These are phyloP conservation scores for Beauveria sp. DNA, from an alignment of 2,329 filamentous ascomycete genomes.

Conservation along the genomic window DNA sequence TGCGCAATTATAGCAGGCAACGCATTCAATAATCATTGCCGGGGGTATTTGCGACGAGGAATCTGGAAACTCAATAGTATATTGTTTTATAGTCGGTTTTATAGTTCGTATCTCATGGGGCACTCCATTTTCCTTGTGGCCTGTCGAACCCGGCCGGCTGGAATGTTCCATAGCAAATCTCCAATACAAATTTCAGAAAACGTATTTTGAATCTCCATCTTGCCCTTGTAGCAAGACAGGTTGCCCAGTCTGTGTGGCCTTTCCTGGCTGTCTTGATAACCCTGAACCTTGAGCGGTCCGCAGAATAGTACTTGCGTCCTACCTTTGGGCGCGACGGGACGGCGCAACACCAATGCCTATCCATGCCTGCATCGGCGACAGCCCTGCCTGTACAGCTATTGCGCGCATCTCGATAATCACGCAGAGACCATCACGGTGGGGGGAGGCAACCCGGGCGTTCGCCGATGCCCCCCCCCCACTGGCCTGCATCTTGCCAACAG, in stretches of 20 bases:
- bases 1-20: no score
- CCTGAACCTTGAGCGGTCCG: not conserved
- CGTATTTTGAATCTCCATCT: constrained; percentile 2
- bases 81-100: not conserved
- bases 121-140: not conserved
- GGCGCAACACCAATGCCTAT: not conserved
- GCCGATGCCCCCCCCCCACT: constrained; percentile 3
- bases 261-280: not conserved
- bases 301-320: not conserved
- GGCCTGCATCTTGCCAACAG: not conserved
- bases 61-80: not conserved
- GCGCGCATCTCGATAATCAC: constrained; percentile 6
- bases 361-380: constrained; percentile 4
- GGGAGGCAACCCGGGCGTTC: not conserved
- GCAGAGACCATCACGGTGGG: constrained; percentile 5
- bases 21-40: no score
- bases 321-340: not conserved
- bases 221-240: not conserved
- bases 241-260: not conserved
- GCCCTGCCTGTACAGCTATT: not conserved
- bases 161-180: not conserved
- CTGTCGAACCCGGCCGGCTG: not conserved
- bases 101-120: not conserved
- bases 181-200: not conserved
- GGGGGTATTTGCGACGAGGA: no score